Evolutionary conservation across 2,329 filamentous ascomycete species (phyloP).

Genomic region (Microcyclospora tardicrescens): DNA sequence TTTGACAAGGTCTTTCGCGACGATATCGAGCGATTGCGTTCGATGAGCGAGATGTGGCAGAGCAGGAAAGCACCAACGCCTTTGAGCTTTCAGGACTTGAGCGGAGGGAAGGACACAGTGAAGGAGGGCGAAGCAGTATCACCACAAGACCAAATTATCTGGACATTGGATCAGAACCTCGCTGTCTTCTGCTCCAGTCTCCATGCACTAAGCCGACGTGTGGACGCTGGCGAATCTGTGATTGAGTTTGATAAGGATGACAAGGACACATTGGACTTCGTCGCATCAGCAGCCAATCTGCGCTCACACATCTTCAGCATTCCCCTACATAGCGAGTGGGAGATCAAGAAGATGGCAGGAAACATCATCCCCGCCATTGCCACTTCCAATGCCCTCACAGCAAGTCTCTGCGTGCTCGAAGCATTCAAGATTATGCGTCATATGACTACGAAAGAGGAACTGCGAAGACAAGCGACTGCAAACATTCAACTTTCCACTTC

Average conservation of each 20-base stretch:
- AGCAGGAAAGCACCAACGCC: conserved; percentile 59
- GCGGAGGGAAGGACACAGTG: neutral
- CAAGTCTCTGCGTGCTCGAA: conserved; percentile 80
- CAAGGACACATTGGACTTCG: conserved; percentile 86
- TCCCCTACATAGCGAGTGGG: conserved; percentile 77
- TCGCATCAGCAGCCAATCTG: conserved; percentile 79
- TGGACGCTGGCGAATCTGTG: conserved; percentile 46
- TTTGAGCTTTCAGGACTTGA: conserved; percentile 51
- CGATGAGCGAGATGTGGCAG: conserved; percentile 97
- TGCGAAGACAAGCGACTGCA: conserved; percentile 3
- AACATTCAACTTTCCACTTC: conserved; percentile 7
- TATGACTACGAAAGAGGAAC: conserved; percentile 23
- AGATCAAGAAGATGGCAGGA: conserved; percentile 96
- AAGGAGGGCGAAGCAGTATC: conserved; percentile 39
- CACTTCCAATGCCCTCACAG: conserved; percentile 93
- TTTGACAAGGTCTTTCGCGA: conserved; percentile 88
- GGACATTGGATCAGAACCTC: conserved; percentile 75
- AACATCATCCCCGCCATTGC: conserved; percentile 99
- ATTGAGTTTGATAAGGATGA: conserved; percentile 96
- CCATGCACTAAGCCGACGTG: conserved; percentile 58
- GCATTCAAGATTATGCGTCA: conserved; percentile 75
- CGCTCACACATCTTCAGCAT: conserved; percentile 83
- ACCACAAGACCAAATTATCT: conserved; percentile 54
- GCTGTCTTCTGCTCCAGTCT: conserved; percentile 78
- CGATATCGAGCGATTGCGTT: conserved; percentile 68